Evolutionary conservation across 2,329 filamentous ascomycete genomes (phyloP).

Genomic region (Diaporthe eres): DNA sequence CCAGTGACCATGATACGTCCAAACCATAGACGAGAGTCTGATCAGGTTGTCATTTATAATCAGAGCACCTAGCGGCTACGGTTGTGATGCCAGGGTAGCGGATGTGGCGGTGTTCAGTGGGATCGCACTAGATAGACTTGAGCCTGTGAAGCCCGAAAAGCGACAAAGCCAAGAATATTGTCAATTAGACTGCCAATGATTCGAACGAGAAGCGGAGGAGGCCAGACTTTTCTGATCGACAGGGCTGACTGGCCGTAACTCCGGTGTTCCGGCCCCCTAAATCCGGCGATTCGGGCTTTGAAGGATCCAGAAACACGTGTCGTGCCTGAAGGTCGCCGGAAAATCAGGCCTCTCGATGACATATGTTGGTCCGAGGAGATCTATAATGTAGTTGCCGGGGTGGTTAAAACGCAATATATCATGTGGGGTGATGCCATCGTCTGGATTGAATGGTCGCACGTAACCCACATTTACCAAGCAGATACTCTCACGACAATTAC

Average conservation of each 20-base stretch:
- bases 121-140: slow-evolving; percentile 21
- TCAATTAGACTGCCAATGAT: background rate
- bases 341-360: no score
- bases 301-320: background rate
- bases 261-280: background rate
- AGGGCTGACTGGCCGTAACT: background rate
- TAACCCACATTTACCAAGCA: background rate
- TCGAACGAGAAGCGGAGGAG: background rate
- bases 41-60: slow-evolving; percentile 59
- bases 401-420: background rate
- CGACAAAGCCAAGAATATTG: slow-evolving; percentile 8
- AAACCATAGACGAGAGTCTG: slow-evolving; percentile 52
- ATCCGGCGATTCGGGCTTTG: background rate
- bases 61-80: slow-evolving; percentile 57
- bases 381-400: background rate
- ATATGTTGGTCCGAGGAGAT: background rate
- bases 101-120: slow-evolving; percentile 44
- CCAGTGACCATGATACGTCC: slow-evolving; percentile 61
- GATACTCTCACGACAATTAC: background rate
- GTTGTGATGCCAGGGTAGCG: slow-evolving; percentile 57
- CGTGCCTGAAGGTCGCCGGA: background rate
- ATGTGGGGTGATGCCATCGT: no score
- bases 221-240: no score
- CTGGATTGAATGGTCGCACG: no score
- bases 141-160: slow-evolving; percentile 23